Conservation (phyloP, 1,139 yeast species). For the Blastobotrys niveus region DNA sequence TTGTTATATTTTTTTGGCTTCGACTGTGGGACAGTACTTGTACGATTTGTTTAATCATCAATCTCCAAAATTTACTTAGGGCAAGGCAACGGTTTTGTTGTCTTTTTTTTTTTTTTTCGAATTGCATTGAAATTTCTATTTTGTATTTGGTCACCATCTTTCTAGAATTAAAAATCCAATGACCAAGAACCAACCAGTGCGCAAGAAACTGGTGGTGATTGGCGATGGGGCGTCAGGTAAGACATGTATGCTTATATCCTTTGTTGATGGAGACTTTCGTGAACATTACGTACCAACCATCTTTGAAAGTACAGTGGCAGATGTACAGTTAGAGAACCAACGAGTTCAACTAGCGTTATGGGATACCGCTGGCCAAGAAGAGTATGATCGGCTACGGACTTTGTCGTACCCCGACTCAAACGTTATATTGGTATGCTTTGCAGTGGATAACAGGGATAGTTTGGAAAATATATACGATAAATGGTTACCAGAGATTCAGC, state of each 20-base stretch:
- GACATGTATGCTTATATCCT: conserved; percentile 40
- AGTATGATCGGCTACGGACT: conserved; percentile 48
- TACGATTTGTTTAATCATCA: too few species aligned
- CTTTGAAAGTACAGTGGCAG: conserved; percentile 79
- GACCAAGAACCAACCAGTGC: conserved; percentile 11
- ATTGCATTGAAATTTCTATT: too few species aligned
- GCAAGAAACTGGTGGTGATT: conserved; percentile 61
- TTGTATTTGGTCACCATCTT: too few species aligned
- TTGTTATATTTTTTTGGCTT: too few species aligned
- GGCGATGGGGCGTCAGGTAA: conserved; percentile 94
- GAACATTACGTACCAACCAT: conserved; percentile 79
- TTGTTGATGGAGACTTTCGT: conserved; percentile 18
- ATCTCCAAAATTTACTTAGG: too few species aligned
- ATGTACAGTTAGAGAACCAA: conserved; percentile 75
- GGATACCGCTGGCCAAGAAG: conserved; percentile 83
- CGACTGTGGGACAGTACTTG: too few species aligned
- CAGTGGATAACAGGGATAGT: conserved; percentile 75
- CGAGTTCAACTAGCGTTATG: conserved; percentile 82
- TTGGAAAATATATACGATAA: conserved; percentile 76
- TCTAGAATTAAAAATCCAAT: neutral
- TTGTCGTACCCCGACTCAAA: conserved; percentile 82
- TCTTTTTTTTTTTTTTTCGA: too few species aligned
- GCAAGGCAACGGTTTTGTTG: too few species aligned
- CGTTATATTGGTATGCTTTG: conserved; percentile 76
- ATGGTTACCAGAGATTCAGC: conserved; percentile 79